phyloP scores from a whole-genome alignment of 75 land plant species.

The Cryptomeria japonica region DNA sequence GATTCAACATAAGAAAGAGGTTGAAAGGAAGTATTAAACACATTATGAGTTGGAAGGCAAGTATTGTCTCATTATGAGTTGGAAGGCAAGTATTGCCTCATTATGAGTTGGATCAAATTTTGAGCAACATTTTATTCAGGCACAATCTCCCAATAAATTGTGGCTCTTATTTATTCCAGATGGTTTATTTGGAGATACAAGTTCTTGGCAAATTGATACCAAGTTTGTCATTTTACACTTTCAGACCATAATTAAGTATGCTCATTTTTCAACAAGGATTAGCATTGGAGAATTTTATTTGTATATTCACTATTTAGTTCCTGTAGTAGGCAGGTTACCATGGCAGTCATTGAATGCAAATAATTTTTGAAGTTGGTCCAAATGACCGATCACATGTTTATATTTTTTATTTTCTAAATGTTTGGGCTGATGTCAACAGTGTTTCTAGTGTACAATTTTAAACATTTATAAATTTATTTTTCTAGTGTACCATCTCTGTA shows the following conservation, averaged over 20 bases:
- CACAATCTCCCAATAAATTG: not conserved
- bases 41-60: not conserved
- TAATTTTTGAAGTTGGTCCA: no score
- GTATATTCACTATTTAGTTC: no score
- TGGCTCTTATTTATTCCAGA: not conserved
- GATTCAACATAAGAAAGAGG: not conserved
- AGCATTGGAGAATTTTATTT: not conserved
- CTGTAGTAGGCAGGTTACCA: no score
- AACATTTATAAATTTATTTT: no score
- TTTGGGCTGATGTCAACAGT: no score
- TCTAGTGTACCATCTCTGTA: no score
- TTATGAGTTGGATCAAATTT: not conserved
- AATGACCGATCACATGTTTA: no score
- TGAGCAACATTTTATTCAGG: not conserved
- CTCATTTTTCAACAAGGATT: not conserved
- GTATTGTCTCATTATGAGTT: not conserved
- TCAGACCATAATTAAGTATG: not conserved
- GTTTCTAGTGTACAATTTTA: no score
- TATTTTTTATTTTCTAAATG: no score
- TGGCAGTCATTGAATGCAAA: no score
- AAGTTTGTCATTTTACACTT: not conserved
- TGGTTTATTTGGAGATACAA: not conserved
- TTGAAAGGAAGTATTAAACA: not conserved
- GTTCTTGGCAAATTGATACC: not conserved
- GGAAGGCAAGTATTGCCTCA: not conserved